Conservation (phyloP, 345 rosid species). For the Syzygium aqueum region DNA sequence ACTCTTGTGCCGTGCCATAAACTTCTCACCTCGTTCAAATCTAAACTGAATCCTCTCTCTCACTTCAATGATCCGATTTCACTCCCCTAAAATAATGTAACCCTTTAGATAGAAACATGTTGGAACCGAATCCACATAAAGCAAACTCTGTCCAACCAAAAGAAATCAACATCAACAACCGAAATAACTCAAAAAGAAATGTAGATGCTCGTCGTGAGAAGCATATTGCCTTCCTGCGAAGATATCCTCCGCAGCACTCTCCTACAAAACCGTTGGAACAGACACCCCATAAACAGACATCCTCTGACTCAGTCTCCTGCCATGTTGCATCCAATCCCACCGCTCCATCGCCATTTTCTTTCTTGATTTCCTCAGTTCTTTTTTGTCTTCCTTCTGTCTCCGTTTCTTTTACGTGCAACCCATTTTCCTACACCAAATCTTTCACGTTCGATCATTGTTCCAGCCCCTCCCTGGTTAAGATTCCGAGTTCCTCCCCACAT, state of each 20-base stretch:
- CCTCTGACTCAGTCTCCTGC: neutral
- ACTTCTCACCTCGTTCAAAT: too few relatives aligned
- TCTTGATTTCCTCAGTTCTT: neutral
- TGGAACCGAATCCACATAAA: too few relatives aligned
- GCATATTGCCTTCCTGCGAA: neutral
- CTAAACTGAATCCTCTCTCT: too few relatives aligned
- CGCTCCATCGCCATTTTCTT: neutral
- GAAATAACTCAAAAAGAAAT: neutral
- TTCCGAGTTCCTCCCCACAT: neutral
- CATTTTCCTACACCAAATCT: constrained; percentile 1
- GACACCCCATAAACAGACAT: neutral
- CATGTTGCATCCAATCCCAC: neutral
- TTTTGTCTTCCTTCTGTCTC: neutral
- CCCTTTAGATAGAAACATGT: too few relatives aligned
- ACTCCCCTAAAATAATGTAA: too few relatives aligned
- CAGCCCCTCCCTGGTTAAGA: neutral
- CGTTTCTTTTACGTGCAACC: neutral
- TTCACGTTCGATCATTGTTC: neutral
- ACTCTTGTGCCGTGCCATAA: too few relatives aligned
- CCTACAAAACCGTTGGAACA: neutral
- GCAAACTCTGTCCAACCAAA: neutral
- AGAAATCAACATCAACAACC: neutral
- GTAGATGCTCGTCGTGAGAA: neutral
- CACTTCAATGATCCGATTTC: too few relatives aligned
- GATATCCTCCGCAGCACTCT: neutral